Base-by-base conservation (phyloP, 176 grass and related monocot genomes). In the Chloris gayana region DNA sequence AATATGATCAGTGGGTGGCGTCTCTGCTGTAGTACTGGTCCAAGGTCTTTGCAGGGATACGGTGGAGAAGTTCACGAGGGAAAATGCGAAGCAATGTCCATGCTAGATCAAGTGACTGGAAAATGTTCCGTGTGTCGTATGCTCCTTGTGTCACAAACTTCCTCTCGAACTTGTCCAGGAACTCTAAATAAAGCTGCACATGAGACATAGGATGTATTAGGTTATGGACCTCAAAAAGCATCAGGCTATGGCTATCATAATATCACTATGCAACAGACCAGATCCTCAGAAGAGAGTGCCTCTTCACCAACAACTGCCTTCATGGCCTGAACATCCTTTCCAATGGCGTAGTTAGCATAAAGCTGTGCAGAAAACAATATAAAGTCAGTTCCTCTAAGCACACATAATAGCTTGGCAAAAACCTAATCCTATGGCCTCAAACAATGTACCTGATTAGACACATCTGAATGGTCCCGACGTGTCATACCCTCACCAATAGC, bases 401-500 rank as follows among this genome's bases (percentile, higher is more conserved):
- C 5, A 17, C 45, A 24, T 51, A 46, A 24, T 46, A 25, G 26
- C 26, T 73, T 33, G 6, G 46, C 59, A 9, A 62, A 41, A 85
- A 77, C 49, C 1, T 3, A 82, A 39, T 26, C 1, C 61, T 73
- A 72, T 50, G 11, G 24, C 9, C 9, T 81, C 68, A 62, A 67
- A 85, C 72, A 15, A 78, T 9, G 0, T 80, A 99, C 97, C 97
- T 99, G 97, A 29, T 99, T 99, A 84, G 97, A 99, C 61, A 99
- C 97, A 80, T 99, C 97, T 38, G 97, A 84, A 83, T 99, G 97
- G 87, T 99, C 97, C 22, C 88, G 85, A 41, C 97, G 93, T 53
- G 97, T 99, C 97, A 99, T 99, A 80, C 97, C 97, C 88, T 99
- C 97, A 67, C 97, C 97, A 83, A 99, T 99, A 85, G 97, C 97